Evolutionary conservation across 805 yeast genomes (phyloP), one percentile per base, ranked within the genome.

Genomic region (Kuraishia cidri): DNA sequence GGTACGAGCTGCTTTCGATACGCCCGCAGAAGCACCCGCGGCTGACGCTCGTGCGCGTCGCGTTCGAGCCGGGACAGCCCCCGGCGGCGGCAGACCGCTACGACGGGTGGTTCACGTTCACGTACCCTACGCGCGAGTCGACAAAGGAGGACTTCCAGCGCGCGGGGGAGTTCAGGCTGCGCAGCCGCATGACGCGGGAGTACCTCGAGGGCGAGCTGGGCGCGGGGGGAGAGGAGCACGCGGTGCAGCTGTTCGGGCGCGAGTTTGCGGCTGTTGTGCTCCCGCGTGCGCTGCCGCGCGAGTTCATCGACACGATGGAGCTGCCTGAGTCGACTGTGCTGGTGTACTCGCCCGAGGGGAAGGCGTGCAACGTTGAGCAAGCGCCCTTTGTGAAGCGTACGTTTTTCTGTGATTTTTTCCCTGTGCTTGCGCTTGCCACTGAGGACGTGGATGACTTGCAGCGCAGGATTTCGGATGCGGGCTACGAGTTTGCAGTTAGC

Each of bases 331-430:
- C 37, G 2, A 37, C 50, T 3, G 44, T 42, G 5, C 23, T 54
- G 10, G 6, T 52, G 10, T 49, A 47, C 30, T 45, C 55, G 6
- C 31, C 31, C 1, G 36, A 36, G 8, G 59, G 59, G 2, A 54
- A 54, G 37, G 38, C 43, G 10, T 45, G 50, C 34, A 40, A 38
- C 20, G 37, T 47, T 13, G 16, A 31, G 6, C n/a, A n/a, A n/a
- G 25, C 26, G 20, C 39, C 44, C 9, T 13, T 17, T 7, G 26
- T 32, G 14, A 13, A 27, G 17, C 29, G 30, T 5, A 51, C 60
- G 2, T 29, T 40, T 12, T 53, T 54, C 30, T 58, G 53, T 26
- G 58, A 52, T 30, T 53, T 52, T 26, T 54, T 39, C 33, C 58
- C 60, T 1, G 18, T 50, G 17, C 29, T 54, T 18, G 31, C 52